phyloP scores from a whole-genome alignment of 306 rosid genomes.

The Gastrolobium bilobum region DNA sequence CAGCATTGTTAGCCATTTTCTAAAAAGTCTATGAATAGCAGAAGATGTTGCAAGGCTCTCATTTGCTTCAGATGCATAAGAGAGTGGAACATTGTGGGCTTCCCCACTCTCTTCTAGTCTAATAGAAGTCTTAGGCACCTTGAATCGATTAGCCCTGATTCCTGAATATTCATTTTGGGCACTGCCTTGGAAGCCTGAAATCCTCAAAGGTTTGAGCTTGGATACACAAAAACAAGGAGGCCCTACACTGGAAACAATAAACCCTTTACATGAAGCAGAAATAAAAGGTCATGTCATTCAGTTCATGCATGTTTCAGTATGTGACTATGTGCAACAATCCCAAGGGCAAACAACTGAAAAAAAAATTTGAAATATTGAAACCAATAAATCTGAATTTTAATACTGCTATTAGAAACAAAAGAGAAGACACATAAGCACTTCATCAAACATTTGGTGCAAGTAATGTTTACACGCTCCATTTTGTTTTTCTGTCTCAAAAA shows the following conservation, averaged over 20 bases:
- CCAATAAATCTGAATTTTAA: slow-evolving; percentile 24
- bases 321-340: slow-evolving; percentile 11
- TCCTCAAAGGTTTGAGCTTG: slow-evolving; percentile 66
- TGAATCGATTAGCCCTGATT: slow-evolving; percentile 66
- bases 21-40: slow-evolving; percentile 72
- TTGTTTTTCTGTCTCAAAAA: slow-evolving; percentile 36
- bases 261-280: slow-evolving; percentile 49
- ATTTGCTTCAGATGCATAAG: slow-evolving; percentile 73
- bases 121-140: slow-evolving; percentile 71
- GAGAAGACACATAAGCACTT: not conserved
- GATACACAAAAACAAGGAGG: slow-evolving; percentile 68
- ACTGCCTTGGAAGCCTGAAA: slow-evolving; percentile 84
- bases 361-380: slow-evolving; percentile 19
- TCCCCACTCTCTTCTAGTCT: slow-evolving; percentile 77
- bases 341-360: slow-evolving; percentile 8
- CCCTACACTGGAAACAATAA: slow-evolving; percentile 84
- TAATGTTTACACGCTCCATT: not conserved
- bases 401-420: slow-evolving; percentile 30
- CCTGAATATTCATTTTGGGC: slow-evolving; percentile 67
- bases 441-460: slow-evolving; percentile 32
- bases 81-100: slow-evolving; percentile 74
- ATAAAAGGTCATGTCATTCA: slow-evolving; percentile 37
- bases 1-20: slow-evolving; percentile 80
- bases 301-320: not conserved
- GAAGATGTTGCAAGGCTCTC: slow-evolving; percentile 69